A percentile compares a stretch with the other conserved stretches of the same genome.
Evolutionary conservation across 2,329 filamentous ascomycete species (phyloP).

Genomic region (Ceratocystis variospora): DNA sequence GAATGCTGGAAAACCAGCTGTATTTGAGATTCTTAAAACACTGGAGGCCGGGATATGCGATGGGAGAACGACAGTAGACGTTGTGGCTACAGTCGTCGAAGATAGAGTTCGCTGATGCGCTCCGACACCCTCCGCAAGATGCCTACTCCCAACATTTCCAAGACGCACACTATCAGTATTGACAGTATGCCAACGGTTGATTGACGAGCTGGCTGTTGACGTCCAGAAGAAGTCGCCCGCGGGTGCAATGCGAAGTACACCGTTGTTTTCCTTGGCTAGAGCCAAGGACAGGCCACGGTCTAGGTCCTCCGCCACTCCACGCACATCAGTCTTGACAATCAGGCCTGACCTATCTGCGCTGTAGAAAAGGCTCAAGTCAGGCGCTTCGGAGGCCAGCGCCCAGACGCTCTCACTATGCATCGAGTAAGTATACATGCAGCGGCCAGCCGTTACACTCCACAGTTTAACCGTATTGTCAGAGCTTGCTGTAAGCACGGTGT

Average conservation of each 20-base stretch:
- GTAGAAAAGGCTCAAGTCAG: slow-evolving; percentile 78
- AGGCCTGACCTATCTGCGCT: slow-evolving; percentile 84
- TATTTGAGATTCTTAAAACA: slow-evolving; percentile 71
- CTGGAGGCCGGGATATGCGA: slow-evolving; percentile 60
- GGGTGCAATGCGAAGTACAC: slow-evolving; percentile 53
- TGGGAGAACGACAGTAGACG: slow-evolving; percentile 31
- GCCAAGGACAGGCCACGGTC: slow-evolving; percentile 84
- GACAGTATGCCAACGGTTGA: slow-evolving; percentile 81
- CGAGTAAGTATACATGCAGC: slow-evolving; percentile 94
- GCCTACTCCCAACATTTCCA: slow-evolving; percentile 25
- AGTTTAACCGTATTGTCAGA: slow-evolving; percentile 96
- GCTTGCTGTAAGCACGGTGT: slow-evolving; percentile 85
- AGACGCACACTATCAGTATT: slow-evolving; percentile 64
- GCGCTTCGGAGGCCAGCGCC: slow-evolving; percentile 83
- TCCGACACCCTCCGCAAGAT: neutral
- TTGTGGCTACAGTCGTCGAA: slow-evolving; percentile 25
- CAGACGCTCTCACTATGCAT: slow-evolving; percentile 99
- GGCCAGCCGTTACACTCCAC: slow-evolving; percentile 87
- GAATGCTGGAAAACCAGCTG: slow-evolving; percentile 56
- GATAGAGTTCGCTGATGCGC: slow-evolving; percentile 13
- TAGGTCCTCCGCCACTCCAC: slow-evolving; percentile 50
- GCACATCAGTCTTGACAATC: slow-evolving; percentile 90
- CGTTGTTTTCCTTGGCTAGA: slow-evolving; percentile 83
- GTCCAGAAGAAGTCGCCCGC: slow-evolving; percentile 76
- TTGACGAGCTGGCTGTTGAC: slow-evolving; percentile 76